Conservation (phyloP, 2,329 filamentous ascomycete species). For the Coniochaeta prunicola region DNA sequence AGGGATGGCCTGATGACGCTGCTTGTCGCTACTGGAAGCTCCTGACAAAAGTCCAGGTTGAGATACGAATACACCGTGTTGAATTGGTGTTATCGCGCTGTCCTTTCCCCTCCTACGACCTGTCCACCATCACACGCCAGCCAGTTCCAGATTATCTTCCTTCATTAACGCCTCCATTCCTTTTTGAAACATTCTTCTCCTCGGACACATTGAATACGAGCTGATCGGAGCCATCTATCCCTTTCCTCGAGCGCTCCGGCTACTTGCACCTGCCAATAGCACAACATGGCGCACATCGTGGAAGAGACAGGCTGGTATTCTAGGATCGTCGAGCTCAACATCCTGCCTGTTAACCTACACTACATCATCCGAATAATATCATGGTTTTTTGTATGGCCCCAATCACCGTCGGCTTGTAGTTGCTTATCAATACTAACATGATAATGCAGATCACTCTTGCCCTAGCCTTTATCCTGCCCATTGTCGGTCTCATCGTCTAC, state of each 20-base stretch:
- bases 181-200: too few species aligned
- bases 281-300: conserved; percentile 5
- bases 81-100: neutral
- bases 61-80: neutral
- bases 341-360: conserved; percentile 11
- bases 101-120: neutral
- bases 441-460: conserved; percentile 32
- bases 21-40: neutral
- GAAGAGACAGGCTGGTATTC: conserved; percentile 9
- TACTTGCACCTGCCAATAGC: neutral
- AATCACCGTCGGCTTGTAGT: neutral
- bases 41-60: neutral
- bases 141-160: neutral
- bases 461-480: conserved; percentile 37
- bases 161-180: too few species aligned
- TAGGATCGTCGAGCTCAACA: conserved; percentile 12
- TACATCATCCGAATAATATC: conserved; percentile 16
- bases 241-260: neutral
- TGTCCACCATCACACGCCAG: neutral
- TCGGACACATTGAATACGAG: neutral
- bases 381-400: conserved; percentile 18
- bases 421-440: conserved; percentile 1
- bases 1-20: neutral
- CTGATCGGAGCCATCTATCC: neutral
- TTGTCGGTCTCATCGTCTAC: conserved; percentile 38